Evolutionary conservation across 495 filamentous ascomycete species (phyloP).

Genomic region (Astrothelium macrocarpum): DNA sequence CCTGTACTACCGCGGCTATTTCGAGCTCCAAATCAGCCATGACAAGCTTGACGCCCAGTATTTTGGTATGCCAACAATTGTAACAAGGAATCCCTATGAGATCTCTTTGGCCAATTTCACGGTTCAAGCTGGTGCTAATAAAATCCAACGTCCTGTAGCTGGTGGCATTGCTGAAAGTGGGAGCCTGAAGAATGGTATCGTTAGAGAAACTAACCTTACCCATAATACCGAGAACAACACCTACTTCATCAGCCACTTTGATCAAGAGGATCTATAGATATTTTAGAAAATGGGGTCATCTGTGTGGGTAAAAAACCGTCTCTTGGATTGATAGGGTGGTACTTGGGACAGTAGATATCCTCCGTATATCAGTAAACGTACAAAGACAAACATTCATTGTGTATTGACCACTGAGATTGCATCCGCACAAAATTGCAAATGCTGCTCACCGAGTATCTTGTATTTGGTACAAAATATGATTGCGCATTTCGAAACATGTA

Average conservation of each 20-base stretch:
- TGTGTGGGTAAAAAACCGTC: too few species aligned
- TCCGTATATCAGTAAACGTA: too few species aligned
- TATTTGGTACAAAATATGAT: too few species aligned
- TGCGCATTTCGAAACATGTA: too few species aligned
- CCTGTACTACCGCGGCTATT: constrained; percentile 51
- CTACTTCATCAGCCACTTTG: constrained; percentile 13
- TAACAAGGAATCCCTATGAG: constrained; percentile 36
- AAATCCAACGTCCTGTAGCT: constrained; percentile 36
- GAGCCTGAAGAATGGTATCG: constrained; percentile 39
- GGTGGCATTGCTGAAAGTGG: constrained; percentile 41
- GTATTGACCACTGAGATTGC: too few species aligned
- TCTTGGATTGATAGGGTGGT: too few species aligned
- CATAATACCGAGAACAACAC: constrained; percentile 35
- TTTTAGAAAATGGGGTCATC: too few species aligned
- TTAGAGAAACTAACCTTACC: constrained; percentile 39
- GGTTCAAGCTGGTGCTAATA: constrained; percentile 47
- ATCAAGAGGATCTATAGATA: constrained; percentile 2
- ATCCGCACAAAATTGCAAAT: too few species aligned
- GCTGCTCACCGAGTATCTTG: too few species aligned
- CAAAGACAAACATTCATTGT: too few species aligned
- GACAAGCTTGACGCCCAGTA: constrained; percentile 37
- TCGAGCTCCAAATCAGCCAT: constrained; percentile 28
- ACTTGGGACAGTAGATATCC: too few species aligned
- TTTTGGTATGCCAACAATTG: constrained; percentile 40
- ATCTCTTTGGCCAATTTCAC: constrained; percentile 51